Base-by-base conservation (phyloP, 164 flowering plant genomes). In the Hamamelis virginiana region DNA sequence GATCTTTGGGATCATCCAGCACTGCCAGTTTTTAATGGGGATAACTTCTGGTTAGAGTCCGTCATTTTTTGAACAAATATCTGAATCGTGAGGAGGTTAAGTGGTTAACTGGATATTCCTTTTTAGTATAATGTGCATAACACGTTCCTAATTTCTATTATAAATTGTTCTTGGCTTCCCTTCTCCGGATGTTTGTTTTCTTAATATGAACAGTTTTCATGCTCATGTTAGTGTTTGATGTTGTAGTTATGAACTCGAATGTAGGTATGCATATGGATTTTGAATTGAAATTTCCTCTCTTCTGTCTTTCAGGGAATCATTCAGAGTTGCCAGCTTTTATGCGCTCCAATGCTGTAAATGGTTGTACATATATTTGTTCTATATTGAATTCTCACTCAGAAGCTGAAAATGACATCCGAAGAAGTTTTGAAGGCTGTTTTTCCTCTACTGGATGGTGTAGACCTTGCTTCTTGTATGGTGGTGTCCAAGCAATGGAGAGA, bases 401-500 rank as follows among this genome's bases (percentile, higher is more conserved):
- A 48, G 59, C 51, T 52, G 53, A 75, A 72, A 69, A 88, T 88
- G 89, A 28, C 83, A 41, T 61, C 26, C 70, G 81, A 81, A 66
- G 96, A 89, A 74, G 81, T 89, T 61, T 50, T 90, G 77, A 92
- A 90, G 78, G 82, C 77, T 27, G 88, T 92, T n/a, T 90, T 90
- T 65, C 98, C 95, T 22, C 67, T 89, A 5, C 79, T 94, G 57
- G 93, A 90, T 50, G 97, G 91, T 28, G 65, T 56, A 50, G 97
- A 92, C 72, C 89, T 94, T 22, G 95, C 84, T 23, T 78, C 87
- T 23, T 92, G 97, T 68, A 92, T 92, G 97, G 60, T 55, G 10
- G 98, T 94, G 10, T 80, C 87, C 63, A 87, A 83, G 79, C 91
- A 87, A 62, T 94, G 98, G 98, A 78, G 81, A 69, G 87, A 84